A percentile compares a stretch with the other conserved stretches of the same genome.
Conservation (phyloP, 2,329 filamentous ascomycete species). For the Blastomyces gilchristii region DNA sequence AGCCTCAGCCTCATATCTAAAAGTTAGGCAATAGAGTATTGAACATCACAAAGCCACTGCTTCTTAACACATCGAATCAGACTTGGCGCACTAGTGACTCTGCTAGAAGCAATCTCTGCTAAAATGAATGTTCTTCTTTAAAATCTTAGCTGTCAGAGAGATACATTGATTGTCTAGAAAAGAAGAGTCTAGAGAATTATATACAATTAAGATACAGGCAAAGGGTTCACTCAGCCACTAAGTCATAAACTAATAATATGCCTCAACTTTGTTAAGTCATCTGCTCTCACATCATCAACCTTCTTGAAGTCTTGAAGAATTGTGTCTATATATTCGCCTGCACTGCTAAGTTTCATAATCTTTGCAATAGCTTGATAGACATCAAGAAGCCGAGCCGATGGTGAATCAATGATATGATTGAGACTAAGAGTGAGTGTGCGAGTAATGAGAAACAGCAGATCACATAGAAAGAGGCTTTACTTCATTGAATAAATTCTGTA, state of each 20-base stretch:
- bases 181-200: slow-evolving; percentile 5
- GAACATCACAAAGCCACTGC: no score
- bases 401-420: slow-evolving; percentile 26
- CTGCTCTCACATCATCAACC: slow-evolving; percentile 3
- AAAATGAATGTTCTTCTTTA: no score
- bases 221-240: slow-evolving; percentile 3
- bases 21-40: no score
- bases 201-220: slow-evolving; percentile 8
- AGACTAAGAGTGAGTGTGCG: slow-evolving; percentile 19
- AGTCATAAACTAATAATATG: slow-evolving; percentile 9
- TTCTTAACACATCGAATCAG: no score
- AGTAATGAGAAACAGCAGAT: slow-evolving; percentile 18
- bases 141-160: neutral
- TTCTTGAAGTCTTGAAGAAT: no score
- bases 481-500: slow-evolving; percentile 18
- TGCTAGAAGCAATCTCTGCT: no score
- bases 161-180: neutral
- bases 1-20: no score
- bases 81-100: no score
- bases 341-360: slow-evolving; percentile 21
- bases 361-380: slow-evolving; percentile 22
- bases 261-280: slow-evolving; percentile 13
- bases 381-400: slow-evolving; percentile 20
- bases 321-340: neutral
- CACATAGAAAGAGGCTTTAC: slow-evolving; percentile 15